These are phyloP conservation scores for Wallacemonas sp. DNA, from an alignment of 208 protist species.

Conservation along the genomic window DNA sequence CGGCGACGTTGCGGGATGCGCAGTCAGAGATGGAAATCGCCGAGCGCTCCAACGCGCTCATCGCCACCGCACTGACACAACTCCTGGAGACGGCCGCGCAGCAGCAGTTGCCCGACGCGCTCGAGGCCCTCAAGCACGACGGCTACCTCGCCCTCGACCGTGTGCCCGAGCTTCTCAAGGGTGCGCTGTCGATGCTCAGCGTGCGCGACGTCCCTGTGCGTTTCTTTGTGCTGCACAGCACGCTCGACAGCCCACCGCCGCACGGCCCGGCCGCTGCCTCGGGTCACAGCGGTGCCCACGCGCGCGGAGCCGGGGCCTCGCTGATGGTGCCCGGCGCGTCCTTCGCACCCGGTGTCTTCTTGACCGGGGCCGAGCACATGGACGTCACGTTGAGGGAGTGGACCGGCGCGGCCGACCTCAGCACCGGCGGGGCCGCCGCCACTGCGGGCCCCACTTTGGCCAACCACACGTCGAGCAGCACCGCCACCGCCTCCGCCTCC, in stretches of 20 bases:
- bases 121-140: conserved; percentile 46
- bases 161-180: conserved; percentile 60
- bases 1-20: conserved; percentile 26
- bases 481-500: no score
- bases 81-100: conserved; percentile 52
- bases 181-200: conserved; percentile 56
- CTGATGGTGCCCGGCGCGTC: conserved; percentile 20
- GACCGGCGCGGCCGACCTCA: conserved; percentile 39
- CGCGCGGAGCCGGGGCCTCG: background rate
- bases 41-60: conserved; percentile 60
- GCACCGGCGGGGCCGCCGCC: conserved; percentile 18
- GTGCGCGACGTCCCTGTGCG: conserved; percentile 72
- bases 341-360: conserved; percentile 56
- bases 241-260: conserved; percentile 30
- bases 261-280: conserved; percentile 1
- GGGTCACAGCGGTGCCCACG: no score
- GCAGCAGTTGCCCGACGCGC: conserved; percentile 56
- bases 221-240: conserved; percentile 85
- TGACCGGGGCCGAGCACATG: conserved; percentile 49
- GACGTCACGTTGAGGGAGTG: conserved; percentile 74
- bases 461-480: no score
- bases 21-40: conserved; percentile 68
- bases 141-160: conserved; percentile 79
- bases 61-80: conserved; percentile 66
- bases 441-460: background rate